Conservation (phyloP, 176 grass and related monocot genomes). For the Rhipidocladum racemiflorum region DNA sequence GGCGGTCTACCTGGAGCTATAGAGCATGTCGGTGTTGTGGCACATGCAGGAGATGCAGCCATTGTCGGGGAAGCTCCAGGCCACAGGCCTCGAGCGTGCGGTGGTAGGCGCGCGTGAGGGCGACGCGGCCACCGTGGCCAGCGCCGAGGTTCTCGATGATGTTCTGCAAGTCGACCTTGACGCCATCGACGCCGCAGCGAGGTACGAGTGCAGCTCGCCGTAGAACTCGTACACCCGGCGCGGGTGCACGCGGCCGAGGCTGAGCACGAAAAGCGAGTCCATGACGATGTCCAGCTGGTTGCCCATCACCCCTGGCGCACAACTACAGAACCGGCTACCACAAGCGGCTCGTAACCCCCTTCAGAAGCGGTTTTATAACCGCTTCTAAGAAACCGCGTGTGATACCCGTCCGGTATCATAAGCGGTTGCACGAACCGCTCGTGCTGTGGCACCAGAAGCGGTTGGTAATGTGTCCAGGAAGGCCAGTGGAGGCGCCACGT, state of each 20-base stretch:
- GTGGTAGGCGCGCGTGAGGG: slow-evolving; percentile 53
- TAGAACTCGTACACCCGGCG: too few species aligned
- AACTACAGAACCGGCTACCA: too few species aligned
- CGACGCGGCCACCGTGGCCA: slow-evolving; percentile 64
- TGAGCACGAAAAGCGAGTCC: slow-evolving; percentile 43
- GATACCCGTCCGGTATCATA: too few species aligned
- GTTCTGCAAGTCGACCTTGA: slow-evolving; percentile 90
- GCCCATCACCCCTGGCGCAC: slow-evolving; percentile 48
- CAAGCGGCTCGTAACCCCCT: too few species aligned
- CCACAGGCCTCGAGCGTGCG: slow-evolving; percentile 69
- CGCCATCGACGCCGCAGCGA: slow-evolving; percentile 76
- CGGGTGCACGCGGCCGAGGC: slow-evolving; percentile 57
- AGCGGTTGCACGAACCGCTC: too few species aligned
- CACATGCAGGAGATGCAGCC: slow-evolving; percentile 89
- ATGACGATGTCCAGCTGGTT: slow-evolving; percentile 56
- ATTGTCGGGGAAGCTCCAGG: slow-evolving; percentile 65
- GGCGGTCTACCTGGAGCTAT: slow-evolving; percentile 60
- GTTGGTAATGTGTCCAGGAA: too few species aligned
- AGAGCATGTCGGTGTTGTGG: slow-evolving; percentile 78
- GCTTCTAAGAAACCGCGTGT: too few species aligned
- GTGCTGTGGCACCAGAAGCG: too few species aligned
- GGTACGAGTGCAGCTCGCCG: background rate
- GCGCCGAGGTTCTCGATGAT: slow-evolving; percentile 80
- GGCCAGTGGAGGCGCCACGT: too few species aligned
- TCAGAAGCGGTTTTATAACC: too few species aligned